A percentile compares a stretch with the other conserved stretches of the same genome.
Evolutionary conservation across 2,329 filamentous ascomycete genomes (phyloP).

Genomic region (Fonsecaea pedrosoi): DNA sequence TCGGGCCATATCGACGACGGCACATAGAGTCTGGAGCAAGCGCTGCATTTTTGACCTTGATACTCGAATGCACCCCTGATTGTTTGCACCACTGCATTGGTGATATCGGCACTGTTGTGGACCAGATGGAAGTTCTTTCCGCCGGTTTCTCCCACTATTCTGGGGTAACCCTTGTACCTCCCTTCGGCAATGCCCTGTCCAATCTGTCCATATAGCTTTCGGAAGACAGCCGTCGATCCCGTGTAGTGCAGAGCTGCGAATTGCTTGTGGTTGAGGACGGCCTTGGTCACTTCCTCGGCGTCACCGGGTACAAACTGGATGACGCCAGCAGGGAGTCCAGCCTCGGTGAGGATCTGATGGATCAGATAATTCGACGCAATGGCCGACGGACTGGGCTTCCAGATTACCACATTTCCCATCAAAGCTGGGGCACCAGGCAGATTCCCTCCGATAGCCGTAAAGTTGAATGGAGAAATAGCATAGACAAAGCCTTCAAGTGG

Average conservation of each 20-base stretch:
- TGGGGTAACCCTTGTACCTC: slow-evolving; percentile 77
- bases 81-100: slow-evolving; percentile 76
- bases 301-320: slow-evolving; percentile 89
- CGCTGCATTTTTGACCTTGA: slow-evolving; percentile 84
- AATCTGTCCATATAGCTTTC: slow-evolving; percentile 82
- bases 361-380: slow-evolving; percentile 84
- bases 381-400: slow-evolving; percentile 85
- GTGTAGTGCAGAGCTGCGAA: slow-evolving; percentile 89
- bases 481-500: slow-evolving; percentile 90
- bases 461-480: slow-evolving; percentile 88
- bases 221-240: slow-evolving; percentile 84
- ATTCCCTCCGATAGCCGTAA: slow-evolving; percentile 90
- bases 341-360: slow-evolving; percentile 86
- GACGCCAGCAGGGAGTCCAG: slow-evolving; percentile 80
- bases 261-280: slow-evolving; percentile 72
- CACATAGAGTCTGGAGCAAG: slow-evolving; percentile 76
- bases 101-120: slow-evolving; percentile 72
- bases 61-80: slow-evolving; percentile 82
- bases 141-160: slow-evolving; percentile 82
- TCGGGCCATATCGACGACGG: slow-evolving; percentile 73
- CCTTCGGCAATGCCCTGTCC: slow-evolving; percentile 78
- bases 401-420: slow-evolving; percentile 87
- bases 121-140: slow-evolving; percentile 87
- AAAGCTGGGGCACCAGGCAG: slow-evolving; percentile 78
- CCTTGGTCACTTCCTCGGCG: slow-evolving; percentile 77